These are phyloP conservation scores for Neonectria sp. DNA, from an alignment of 2,329 filamentous ascomycete genomes.

Conservation along the genomic window DNA sequence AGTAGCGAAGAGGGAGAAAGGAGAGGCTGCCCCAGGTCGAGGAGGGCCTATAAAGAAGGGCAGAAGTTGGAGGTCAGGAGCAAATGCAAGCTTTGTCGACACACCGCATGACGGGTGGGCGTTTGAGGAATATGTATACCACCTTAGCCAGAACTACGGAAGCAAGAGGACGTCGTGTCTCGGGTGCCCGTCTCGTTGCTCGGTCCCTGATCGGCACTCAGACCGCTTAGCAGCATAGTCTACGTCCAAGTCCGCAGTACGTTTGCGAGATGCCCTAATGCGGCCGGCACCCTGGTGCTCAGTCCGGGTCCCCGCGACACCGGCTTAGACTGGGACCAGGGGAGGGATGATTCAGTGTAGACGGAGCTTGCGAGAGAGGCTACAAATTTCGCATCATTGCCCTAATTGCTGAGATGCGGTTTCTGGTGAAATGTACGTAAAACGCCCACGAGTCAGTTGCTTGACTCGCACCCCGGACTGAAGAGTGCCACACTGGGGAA, in stretches of 20 bases:
- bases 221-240: not conserved
- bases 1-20: not conserved
- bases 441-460: conserved; percentile 1
- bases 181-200: not conserved
- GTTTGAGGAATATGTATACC: not conserved
- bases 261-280: not conserved
- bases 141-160: not conserved
- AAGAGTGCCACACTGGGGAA: not conserved
- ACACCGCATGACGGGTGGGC: not conserved
- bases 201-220: not conserved
- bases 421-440: not conserved
- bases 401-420: not conserved
- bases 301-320: not conserved
- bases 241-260: too few relatives aligned
- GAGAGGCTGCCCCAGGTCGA: not conserved
- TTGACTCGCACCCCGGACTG: not conserved
- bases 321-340: not conserved
- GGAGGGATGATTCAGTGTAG: not conserved
- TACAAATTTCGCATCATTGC: not conserved
- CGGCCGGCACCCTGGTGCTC: not conserved
- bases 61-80: not conserved
- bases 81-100: not conserved
- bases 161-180: not conserved
- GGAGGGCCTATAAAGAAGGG: not conserved
- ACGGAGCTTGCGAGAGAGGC: not conserved